These are phyloP conservation scores for Candida tibetensis DNA, from an alignment of 805 yeast species.

Conservation along the genomic window DNA sequence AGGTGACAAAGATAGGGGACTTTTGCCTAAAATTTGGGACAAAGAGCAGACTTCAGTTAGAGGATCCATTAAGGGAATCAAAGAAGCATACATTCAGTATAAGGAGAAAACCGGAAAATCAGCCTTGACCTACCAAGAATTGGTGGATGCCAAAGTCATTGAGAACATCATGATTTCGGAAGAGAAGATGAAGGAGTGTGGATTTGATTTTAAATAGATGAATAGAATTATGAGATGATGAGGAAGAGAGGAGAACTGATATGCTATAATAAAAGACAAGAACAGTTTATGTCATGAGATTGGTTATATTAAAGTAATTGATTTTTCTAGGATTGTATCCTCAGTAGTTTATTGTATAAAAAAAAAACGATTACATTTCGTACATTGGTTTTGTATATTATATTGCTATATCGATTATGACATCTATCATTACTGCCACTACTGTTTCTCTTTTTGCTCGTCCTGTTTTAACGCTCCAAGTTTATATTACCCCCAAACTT, in stretches of 20 bases:
- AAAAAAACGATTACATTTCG: too few relatives aligned
- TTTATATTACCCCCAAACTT: constrained; percentile 89
- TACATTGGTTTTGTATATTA: too few relatives aligned
- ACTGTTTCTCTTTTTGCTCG: too few relatives aligned
- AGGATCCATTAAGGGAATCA: constrained; percentile 41
- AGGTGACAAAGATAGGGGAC: constrained; percentile 28
- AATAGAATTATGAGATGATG: constrained; percentile 1
- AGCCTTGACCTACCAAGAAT: constrained; percentile 38
- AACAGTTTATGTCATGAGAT: too few relatives aligned
- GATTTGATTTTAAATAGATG: constrained; percentile 13
- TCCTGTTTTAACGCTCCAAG: constrained; percentile 66
- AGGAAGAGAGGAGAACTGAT: not conserved
- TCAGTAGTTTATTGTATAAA: too few relatives aligned
- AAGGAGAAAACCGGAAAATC: constrained; percentile 35
- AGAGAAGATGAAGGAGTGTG: constrained; percentile 13
- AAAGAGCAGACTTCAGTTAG: constrained; percentile 43
- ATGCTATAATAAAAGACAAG: too few relatives aligned
- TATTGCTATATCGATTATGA: too few relatives aligned
- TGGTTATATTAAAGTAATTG: too few relatives aligned
- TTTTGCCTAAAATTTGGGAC: constrained; percentile 53
- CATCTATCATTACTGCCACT: too few relatives aligned
- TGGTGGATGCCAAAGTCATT: constrained; percentile 26
- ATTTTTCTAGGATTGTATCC: too few relatives aligned
- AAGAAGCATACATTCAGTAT: constrained; percentile 44
- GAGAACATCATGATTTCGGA: constrained; percentile 16